phyloP scores from a whole-genome alignment of 164 flowering plant genomes.

The Vitis riparia region DNA sequence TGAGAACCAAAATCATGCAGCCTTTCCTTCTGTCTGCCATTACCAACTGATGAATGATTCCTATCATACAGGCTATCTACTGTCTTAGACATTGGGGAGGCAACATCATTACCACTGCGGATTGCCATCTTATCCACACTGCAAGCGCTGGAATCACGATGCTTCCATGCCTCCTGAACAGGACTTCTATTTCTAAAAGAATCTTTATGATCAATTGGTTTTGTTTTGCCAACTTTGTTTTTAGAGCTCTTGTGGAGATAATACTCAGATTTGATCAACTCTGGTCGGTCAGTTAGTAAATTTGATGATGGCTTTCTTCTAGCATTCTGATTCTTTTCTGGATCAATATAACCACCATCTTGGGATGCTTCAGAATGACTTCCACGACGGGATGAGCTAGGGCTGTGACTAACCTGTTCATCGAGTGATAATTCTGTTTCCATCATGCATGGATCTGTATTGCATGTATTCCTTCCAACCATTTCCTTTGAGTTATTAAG shows the following conservation, averaged over 20 bases:
- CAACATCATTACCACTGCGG: constrained; percentile 13
- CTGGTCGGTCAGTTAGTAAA: constrained; percentile 15
- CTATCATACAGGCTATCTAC: constrained; percentile 15
- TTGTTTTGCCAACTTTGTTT: constrained; percentile 15
- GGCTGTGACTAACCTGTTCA: constrained; percentile 21
- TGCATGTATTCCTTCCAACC: constrained; percentile 4
- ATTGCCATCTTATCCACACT: constrained; percentile 16
- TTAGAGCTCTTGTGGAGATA: constrained; percentile 21
- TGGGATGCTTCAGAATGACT: constrained; percentile 28
- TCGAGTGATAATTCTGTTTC: constrained; percentile 34
- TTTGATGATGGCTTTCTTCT: constrained; percentile 20
- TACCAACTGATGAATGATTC: constrained; percentile 7
- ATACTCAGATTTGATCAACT: constrained; percentile 15
- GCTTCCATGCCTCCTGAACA: constrained; percentile 13
- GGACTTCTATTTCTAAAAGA: constrained; percentile 14
- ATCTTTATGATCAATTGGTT: constrained; percentile 11
- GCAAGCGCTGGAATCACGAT: constrained; percentile 9
- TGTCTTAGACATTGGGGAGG: constrained; percentile 9
- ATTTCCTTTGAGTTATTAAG: constrained; percentile 15
- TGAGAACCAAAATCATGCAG: constrained; percentile 9
- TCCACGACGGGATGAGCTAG: constrained; percentile 23
- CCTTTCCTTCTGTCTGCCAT: constrained; percentile 19
- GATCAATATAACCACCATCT: constrained; percentile 17
- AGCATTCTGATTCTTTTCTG: constrained; percentile 13
- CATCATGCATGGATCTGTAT: constrained; percentile 12